Evolutionary conservation across 73 alveolate genomes (phyloP).

Genomic region (Tetrahymena malaccensis): DNA sequence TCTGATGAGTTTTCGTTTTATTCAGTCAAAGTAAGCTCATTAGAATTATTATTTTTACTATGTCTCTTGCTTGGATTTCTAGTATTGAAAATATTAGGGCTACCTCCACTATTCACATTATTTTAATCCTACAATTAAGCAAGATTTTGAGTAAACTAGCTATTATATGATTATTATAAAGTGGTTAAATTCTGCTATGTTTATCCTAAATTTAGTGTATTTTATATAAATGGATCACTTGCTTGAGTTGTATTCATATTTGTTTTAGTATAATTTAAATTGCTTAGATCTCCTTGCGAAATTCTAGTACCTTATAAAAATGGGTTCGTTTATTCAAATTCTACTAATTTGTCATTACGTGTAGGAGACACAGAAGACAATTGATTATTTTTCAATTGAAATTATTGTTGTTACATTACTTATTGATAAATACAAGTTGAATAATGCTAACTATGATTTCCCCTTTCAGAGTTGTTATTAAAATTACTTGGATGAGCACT

Average conservation of each 20-base stretch:
- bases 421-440: neutral
- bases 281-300: neutral
- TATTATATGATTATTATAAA: neutral
- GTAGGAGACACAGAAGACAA: neutral
- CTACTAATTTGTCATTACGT: neutral
- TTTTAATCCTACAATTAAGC: neutral
- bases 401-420: neutral
- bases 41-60: neutral
- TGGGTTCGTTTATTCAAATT: neutral
- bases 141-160: neutral
- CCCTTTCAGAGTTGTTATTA: neutral
- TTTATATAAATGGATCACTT: neutral
- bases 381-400: neutral
- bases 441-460: neutral
- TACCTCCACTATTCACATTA: neutral
- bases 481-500: neutral
- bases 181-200: neutral
- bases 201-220: neutral
- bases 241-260: neutral
- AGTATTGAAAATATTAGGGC: neutral
- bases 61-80: neutral
- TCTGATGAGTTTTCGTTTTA: neutral
- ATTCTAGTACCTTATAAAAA: neutral
- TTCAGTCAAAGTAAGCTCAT: neutral
- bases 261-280: neutral